Evolutionary conservation across 2,329 filamentous ascomycete genomes (phyloP).

Genomic region (Fusarium penzigii): DNA sequence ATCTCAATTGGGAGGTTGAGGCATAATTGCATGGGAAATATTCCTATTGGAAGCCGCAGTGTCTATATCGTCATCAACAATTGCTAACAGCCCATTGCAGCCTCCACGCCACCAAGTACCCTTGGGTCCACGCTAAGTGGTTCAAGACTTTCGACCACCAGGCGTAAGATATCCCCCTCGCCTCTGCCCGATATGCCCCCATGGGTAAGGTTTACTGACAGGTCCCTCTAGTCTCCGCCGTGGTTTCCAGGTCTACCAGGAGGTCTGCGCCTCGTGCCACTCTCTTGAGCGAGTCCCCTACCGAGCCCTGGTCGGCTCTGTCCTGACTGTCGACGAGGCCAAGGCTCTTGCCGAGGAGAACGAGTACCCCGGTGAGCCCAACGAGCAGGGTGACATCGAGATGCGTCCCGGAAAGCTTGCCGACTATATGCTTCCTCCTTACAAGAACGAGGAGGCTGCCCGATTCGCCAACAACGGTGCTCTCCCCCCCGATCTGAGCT

Average conservation of each 20-base stretch:
- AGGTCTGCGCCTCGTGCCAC: slow-evolving; percentile 98
- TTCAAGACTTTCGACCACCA: slow-evolving; percentile 96
- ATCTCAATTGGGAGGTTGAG: slow-evolving; percentile 27
- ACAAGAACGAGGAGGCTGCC: slow-evolving; percentile 99
- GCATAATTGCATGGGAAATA: slow-evolving; percentile 34
- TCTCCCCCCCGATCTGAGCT: slow-evolving; percentile 91
- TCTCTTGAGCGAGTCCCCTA: slow-evolving; percentile 93
- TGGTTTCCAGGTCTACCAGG: slow-evolving; percentile 98
- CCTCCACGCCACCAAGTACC: slow-evolving; percentile 88
- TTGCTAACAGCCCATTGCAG: slow-evolving; percentile 51
- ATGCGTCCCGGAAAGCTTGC: slow-evolving; percentile 98
- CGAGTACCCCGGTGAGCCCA: slow-evolving; percentile 97
- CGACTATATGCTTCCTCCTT: slow-evolving; percentile 91
- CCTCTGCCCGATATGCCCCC: slow-evolving; percentile 2
- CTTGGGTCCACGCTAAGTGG: slow-evolving; percentile 92
- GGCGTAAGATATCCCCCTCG: slow-evolving; percentile 65
- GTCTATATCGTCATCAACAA: slow-evolving; percentile 14
- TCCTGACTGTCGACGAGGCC: slow-evolving; percentile 97
- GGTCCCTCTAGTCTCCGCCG: slow-evolving; percentile 73
- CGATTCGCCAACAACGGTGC: slow-evolving; percentile 98
- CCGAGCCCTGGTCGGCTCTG: slow-evolving; percentile 83
- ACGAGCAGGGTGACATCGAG: slow-evolving; percentile 96
- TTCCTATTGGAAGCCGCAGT: slow-evolving; percentile 11
- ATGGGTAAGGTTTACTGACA: slow-evolving; percentile 16
- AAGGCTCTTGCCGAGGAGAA: slow-evolving; percentile 97